Percentiles rank a stretch among this genome's conserved stretches.
Conservation (phyloP, 352 stramenopile genomes). For the Globisporangium rhizosaccharum region DNA sequence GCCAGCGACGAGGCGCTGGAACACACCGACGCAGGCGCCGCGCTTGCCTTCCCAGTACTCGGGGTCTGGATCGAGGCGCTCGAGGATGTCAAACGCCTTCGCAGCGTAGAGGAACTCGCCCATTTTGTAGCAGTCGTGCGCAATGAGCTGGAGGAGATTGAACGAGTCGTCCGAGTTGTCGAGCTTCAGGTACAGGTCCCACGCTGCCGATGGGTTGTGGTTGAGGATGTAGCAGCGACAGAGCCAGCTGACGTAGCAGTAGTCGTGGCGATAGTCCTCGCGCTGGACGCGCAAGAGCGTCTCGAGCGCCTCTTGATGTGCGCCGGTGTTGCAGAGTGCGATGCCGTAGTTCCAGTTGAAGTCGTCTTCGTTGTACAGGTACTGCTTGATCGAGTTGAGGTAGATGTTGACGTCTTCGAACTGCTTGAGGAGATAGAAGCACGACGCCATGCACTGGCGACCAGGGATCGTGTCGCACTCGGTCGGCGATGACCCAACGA, state of each 20-base stretch:
- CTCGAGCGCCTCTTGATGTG: conserved; percentile 93
- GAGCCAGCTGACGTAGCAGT: conserved; percentile 89
- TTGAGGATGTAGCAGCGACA: conserved; percentile 95
- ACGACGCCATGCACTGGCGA: conserved; percentile 96
- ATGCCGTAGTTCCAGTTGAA: conserved; percentile 99
- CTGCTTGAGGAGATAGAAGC: conserved; percentile 95
- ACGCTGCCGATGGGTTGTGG: conserved; percentile 90
- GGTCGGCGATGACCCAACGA: conserved; percentile 90
- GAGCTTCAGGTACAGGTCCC: conserved; percentile 96
- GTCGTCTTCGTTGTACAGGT: conserved; percentile 95
- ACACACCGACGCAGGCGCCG: conserved; percentile 93
- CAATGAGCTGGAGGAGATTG: conserved; percentile 94
- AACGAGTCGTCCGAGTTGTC: conserved; percentile 95
- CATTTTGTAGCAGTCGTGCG: conserved; percentile 97
- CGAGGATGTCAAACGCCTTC: conserved; percentile 93
- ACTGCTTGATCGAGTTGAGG: conserved; percentile 94
- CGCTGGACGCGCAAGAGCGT: conserved; percentile 88
- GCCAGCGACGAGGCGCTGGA: conserved; percentile 91
- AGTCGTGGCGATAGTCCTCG: conserved; percentile 92
- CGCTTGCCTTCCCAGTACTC: conserved; percentile 97
- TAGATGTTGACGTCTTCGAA: conserved; percentile 98
- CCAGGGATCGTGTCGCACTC: conserved; percentile 97
- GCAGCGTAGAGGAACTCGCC: conserved; percentile 94
- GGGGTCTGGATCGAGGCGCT: conserved; percentile 91
- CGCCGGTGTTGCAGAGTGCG: conserved; percentile 87